phyloP scores from a whole-genome alignment of 2,329 filamentous ascomycete genomes.

The Aspergillus fumigatus region DNA sequence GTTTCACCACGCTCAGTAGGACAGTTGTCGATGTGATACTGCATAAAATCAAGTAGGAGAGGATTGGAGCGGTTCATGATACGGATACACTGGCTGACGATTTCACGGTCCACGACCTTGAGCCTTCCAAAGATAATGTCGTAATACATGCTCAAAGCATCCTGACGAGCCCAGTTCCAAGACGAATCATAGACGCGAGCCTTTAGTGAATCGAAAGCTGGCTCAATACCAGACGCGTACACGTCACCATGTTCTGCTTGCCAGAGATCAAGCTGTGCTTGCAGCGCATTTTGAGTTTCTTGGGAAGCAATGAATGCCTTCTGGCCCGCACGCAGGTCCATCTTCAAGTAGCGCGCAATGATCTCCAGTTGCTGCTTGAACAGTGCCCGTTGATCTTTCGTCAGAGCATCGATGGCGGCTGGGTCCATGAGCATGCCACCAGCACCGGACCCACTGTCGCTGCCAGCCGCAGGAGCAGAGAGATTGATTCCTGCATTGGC shows the following conservation, averaged over 20 bases:
- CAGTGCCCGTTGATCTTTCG: constrained; percentile 89
- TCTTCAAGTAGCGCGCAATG: constrained; percentile 91
- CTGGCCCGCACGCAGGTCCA: constrained; percentile 94
- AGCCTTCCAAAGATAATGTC: constrained; percentile 97
- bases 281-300: constrained; percentile 79
- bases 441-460: constrained; percentile 65
- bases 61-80: constrained; percentile 99
- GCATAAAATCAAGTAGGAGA: constrained; percentile 95
- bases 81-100: constrained; percentile 95
- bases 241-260: constrained; percentile 92
- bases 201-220: constrained; percentile 88
- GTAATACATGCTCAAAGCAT: constrained; percentile 97
- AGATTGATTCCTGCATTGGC: constrained; percentile 76
- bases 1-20: constrained; percentile 95
- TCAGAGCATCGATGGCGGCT: constrained; percentile 90
- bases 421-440: constrained; percentile 99
- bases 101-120: constrained; percentile 90
- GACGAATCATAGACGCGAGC: constrained; percentile 95
- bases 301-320: constrained; percentile 83
- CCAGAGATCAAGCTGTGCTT: constrained; percentile 93
- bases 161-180: constrained; percentile 98
- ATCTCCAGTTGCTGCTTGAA: constrained; percentile 99
- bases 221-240: constrained; percentile 91
- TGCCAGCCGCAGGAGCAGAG: constrained; percentile 65
- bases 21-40: constrained; percentile 99